Evolutionary conservation across 1,284 basidiomycete species (phyloP).

Genomic region (Naganishia sp.): DNA sequence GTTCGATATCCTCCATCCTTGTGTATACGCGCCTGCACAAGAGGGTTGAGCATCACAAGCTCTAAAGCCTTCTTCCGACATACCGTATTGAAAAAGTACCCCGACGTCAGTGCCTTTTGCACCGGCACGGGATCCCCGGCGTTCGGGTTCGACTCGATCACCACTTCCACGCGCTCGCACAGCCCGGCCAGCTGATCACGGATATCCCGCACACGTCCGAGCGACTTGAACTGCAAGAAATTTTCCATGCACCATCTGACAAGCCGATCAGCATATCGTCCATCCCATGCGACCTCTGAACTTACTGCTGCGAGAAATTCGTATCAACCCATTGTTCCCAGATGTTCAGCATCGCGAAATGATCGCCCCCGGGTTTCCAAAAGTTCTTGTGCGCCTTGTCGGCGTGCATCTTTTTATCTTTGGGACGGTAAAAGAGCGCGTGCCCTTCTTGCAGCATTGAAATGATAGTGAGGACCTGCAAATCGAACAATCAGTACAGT

Average conservation of each 20-base stretch:
- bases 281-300: neutral
- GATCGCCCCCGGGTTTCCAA: slow-evolving; percentile 91
- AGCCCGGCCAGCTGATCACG: slow-evolving; percentile 88
- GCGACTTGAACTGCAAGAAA: slow-evolving; percentile 94
- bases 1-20: slow-evolving; percentile 91
- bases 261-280: slow-evolving; percentile 19
- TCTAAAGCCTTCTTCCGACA: slow-evolving; percentile 41
- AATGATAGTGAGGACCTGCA: slow-evolving; percentile 87
- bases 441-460: slow-evolving; percentile 95
- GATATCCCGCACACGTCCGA: slow-evolving; percentile 92
- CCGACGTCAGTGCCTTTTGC: slow-evolving; percentile 91
- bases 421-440: slow-evolving; percentile 93
- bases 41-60: neutral
- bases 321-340: slow-evolving; percentile 99
- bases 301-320: slow-evolving; percentile 83
- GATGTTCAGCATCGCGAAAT: slow-evolving; percentile 94
- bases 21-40: slow-evolving; percentile 72
- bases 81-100: slow-evolving; percentile 95
- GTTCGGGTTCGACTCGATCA: slow-evolving; percentile 83
- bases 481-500: neutral
- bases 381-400: slow-evolving; percentile 97
- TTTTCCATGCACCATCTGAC: slow-evolving; percentile 79
- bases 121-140: slow-evolving; percentile 86
- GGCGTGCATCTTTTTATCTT: slow-evolving; percentile 93
- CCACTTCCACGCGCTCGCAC: slow-evolving; percentile 95